Conservation (phyloP, 2,329 filamentous ascomycete genomes). For the Hymenoscyphus salicellus region DNA sequence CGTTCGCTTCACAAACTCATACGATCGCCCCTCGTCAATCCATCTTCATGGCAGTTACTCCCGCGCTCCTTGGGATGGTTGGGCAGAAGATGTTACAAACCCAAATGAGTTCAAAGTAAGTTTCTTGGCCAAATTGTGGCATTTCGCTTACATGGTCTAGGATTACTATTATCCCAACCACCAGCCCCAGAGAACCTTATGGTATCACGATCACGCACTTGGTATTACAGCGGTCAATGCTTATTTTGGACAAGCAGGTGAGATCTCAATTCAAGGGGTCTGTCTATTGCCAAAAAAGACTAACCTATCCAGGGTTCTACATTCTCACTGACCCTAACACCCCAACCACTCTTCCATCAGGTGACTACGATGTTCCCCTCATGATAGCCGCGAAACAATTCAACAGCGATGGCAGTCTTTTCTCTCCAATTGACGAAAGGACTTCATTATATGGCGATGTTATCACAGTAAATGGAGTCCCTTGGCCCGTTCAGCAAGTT, state of each 20-base stretch:
- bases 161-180: constrained; percentile 61
- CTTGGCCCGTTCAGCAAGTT: background rate
- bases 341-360: background rate
- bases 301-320: constrained; percentile 40
- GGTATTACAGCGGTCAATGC: constrained; percentile 51
- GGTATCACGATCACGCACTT: constrained; percentile 50
- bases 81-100: constrained; percentile 50
- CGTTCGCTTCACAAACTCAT: constrained; percentile 49
- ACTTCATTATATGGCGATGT: background rate
- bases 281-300: background rate
- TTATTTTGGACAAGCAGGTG: constrained; percentile 54
- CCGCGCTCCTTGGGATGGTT: constrained; percentile 49
- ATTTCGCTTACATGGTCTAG: constrained; percentile 7
- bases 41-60: constrained; percentile 47
- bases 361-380: background rate
- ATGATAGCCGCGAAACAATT: background rate
- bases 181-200: constrained; percentile 51
- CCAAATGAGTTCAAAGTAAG: constrained; percentile 50
- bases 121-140: background rate
- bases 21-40: constrained; percentile 6
- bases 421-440: background rate
- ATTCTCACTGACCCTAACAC: constrained; percentile 40
- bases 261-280: background rate
- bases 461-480: background rate
- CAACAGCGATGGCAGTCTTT: background rate